These are phyloP conservation scores for Solanum rostratum DNA, from an alignment of 257 asterid genomes.

Conservation along the genomic window DNA sequence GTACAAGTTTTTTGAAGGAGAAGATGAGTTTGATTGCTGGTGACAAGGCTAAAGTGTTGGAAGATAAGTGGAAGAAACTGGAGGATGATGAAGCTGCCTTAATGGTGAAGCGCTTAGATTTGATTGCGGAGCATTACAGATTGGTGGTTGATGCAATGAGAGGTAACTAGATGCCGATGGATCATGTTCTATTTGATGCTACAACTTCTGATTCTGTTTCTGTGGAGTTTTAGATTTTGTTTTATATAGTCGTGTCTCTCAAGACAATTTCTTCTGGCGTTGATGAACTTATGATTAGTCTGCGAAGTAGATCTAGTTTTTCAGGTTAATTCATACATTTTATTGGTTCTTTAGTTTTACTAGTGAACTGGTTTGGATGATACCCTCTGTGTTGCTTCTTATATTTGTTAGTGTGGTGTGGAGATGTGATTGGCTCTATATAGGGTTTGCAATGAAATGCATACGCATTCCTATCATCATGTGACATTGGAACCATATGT, in stretches of 20 bases:
- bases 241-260: not conserved
- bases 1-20: slow-evolving; percentile 13
- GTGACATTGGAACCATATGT: not conserved
- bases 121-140: slow-evolving; percentile 27
- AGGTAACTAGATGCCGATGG: not conserved
- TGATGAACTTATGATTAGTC: not conserved
- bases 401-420: not conserved
- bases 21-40: slow-evolving; percentile 25
- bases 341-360: not conserved
- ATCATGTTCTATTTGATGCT: not conserved
- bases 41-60: slow-evolving; percentile 36
- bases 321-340: not conserved
- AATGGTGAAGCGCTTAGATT: slow-evolving; percentile 12
- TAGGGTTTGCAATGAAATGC: not conserved
- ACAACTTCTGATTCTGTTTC: not conserved
- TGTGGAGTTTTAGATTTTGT: not conserved
- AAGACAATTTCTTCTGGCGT: not conserved
- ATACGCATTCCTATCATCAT: not conserved
- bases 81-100: slow-evolving; percentile 25
- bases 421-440: not conserved
- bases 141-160: slow-evolving; percentile 18
- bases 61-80: slow-evolving; percentile 54
- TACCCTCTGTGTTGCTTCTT: not conserved
- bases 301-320: not conserved
- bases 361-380: not conserved